These are phyloP conservation scores for Podaxis rugospora DNA, from an alignment of 768 basidiomycete species.

Conservation along the genomic window DNA sequence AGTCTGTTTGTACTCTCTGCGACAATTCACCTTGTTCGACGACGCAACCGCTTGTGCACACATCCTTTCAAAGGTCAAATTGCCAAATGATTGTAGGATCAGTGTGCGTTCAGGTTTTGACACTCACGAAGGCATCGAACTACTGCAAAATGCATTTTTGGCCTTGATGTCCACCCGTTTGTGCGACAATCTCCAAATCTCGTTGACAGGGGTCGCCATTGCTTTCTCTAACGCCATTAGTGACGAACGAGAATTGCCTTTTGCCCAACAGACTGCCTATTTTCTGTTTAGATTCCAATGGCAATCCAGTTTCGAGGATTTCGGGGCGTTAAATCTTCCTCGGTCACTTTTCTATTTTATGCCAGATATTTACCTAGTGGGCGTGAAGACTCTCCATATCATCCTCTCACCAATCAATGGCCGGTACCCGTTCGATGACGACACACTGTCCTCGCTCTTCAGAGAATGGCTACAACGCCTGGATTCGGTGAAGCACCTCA, in stretches of 20 bases:
- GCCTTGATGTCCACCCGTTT: neutral
- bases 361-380: neutral
- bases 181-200: neutral
- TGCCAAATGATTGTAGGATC: neutral
- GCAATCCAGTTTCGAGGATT: neutral
- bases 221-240: neutral
- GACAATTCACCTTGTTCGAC: neutral
- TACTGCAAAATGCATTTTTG: neutral
- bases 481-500: neutral
- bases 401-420: neutral
- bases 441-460: neutral
- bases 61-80: neutral
- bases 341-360: neutral
- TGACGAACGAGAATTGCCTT: neutral
- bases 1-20: neutral
- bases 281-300: slow-evolving; percentile 4
- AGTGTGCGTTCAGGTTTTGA: neutral
- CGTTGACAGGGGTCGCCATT: neutral
- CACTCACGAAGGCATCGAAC: neutral
- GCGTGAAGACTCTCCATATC: neutral
- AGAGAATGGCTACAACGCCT: neutral
- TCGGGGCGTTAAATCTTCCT: neutral
- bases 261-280: neutral
- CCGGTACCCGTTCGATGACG: neutral
- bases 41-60: neutral